phyloP scores from a whole-genome alignment of 306 rosid genomes.

The Glycyrrhiza uralensis region DNA sequence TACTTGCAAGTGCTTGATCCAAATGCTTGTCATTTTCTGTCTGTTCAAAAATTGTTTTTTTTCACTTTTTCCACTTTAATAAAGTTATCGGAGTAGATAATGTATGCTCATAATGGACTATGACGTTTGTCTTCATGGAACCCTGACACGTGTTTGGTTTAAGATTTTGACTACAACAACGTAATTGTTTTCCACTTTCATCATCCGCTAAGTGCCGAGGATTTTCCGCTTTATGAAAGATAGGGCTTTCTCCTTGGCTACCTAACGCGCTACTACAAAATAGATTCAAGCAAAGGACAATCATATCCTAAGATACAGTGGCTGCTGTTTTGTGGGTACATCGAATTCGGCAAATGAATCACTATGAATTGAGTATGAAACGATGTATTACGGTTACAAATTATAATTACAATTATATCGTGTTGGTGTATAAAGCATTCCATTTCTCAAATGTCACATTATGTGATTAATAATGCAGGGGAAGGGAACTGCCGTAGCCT shows the following conservation, averaged over 20 bases:
- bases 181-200: slow-evolving; percentile 19
- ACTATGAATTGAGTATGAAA: background rate
- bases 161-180: slow-evolving; percentile 1
- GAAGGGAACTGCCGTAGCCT: background rate
- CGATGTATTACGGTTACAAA: background rate
- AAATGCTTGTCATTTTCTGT: slow-evolving; percentile 27
- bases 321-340: background rate
- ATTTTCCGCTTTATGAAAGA: slow-evolving; percentile 7
- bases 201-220: slow-evolving; percentile 9
- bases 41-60: background rate
- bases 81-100: background rate
- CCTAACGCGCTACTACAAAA: background rate
- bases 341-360: slow-evolving; percentile 1
- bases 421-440: background rate
- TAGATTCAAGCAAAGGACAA: slow-evolving; percentile 14
- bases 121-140: background rate
- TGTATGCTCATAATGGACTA: background rate
- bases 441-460: background rate
- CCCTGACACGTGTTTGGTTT: background rate
- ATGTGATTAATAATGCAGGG: background rate
- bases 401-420: background rate
- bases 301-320: background rate
- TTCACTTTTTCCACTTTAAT: background rate
- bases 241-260: background rate
- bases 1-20: background rate